Evolutionary conservation across 306 rosid genomes (phyloP), one percentile per base, ranked within the genome.

Genomic region (Amphicarpaea edgeworthii): DNA sequence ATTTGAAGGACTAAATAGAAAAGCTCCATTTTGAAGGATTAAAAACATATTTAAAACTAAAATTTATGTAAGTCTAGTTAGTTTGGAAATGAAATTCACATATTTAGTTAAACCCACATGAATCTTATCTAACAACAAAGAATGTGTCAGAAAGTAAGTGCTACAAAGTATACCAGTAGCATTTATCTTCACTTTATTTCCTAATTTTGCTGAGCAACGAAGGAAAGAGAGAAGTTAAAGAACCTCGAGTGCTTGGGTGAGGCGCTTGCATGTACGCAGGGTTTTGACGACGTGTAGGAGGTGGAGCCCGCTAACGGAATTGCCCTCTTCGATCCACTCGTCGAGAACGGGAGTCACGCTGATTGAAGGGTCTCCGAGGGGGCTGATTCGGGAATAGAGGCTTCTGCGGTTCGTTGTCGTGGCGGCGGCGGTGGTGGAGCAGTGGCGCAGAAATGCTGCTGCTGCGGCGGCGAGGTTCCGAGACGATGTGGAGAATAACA

Each of bases 241-340:
- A 19, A 85, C 91, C 90, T 90, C 72, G 15, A 90, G 96, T 21
- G 96, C 96, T 17, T 90, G 96, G 38, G 6, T 66, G 79, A 40
- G 82, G 47, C 96, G 93, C 61, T 43, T 79, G 70, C 70, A 65
- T 47, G n/a, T 4, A 42, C 93, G 91, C 8, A 87, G 93, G 19
- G 16, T 45, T 46, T 85, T 86, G 28, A 88, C 30, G 78, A 88
- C 83, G 58, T 21, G 14, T 9, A 70, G 81, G 55, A 88, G 84
- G 40, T 86, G 80, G 10, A 11, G 0, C 14, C 2, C 68, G 12
- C 50, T 61, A 51, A 83, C 75, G 38, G 53, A 38, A 17, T 76
- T 37, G 20, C 90, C 91, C 78, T 90, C 82, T 57, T 51, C 16
- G 64, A 83, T 34, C 95, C 95, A 91, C 43, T 65, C 74, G 28